Evolutionary conservation across 768 basidiomycete genomes (phyloP).

Genomic region (Leccinum ochraceum): DNA sequence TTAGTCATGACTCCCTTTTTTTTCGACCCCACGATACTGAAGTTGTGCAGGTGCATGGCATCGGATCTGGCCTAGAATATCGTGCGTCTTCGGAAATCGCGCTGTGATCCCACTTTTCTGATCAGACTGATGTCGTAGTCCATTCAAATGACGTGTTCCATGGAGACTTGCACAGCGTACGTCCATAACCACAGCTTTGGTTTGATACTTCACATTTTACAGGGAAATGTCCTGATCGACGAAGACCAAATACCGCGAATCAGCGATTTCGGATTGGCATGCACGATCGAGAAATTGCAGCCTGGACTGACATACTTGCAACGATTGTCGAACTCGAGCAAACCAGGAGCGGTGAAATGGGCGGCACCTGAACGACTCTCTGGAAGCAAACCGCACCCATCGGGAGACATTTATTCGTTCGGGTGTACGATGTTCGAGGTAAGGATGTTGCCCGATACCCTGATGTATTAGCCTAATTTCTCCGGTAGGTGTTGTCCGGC

Average conservation of each 20-base stretch:
- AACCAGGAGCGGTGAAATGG: not conserved
- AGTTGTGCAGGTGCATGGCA: not conserved
- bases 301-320: slow-evolving; percentile 1
- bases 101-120: no score
- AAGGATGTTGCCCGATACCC: no score
- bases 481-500: not conserved
- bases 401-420: slow-evolving; percentile 6
- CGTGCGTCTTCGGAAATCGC: not conserved
- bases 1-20: not conserved
- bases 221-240: slow-evolving; percentile 3
- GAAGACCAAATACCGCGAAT: not conserved
- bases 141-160: not conserved
- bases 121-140: not conserved
- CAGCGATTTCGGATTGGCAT: not conserved
- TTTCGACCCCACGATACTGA: not conserved
- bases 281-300: not conserved
- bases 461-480: no score
- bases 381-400: not conserved
- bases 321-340: not conserved
- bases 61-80: not conserved
- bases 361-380: slow-evolving; percentile 4
- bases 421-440: slow-evolving; percentile 6
- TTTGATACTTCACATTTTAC: not conserved
- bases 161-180: not conserved
- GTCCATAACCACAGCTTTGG: not conserved